Percentiles rank a stretch among this genome's conserved stretches.
Conservation (phyloP, 805 yeast genomes). For the Kodamaea hsintzibuensis region DNA sequence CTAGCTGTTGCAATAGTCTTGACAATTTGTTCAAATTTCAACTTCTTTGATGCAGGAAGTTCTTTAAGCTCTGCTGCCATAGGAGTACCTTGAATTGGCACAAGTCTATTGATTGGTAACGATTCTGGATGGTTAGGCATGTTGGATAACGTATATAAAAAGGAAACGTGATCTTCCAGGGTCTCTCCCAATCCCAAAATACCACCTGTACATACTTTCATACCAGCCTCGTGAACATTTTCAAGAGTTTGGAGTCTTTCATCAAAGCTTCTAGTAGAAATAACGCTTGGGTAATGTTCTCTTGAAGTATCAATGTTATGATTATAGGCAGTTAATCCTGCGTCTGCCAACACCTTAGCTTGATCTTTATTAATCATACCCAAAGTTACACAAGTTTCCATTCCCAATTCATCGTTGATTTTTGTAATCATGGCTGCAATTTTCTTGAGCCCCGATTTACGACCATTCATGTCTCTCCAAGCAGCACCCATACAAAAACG, state of each 20-base stretch:
- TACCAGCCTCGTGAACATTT: constrained; percentile 58
- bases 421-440: constrained; percentile 55
- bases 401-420: constrained; percentile 58
- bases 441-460: constrained; percentile 51
- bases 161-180: constrained; percentile 66
- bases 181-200: constrained; percentile 79
- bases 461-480: constrained; percentile 72
- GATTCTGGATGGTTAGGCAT: constrained; percentile 78
- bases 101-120: constrained; percentile 74
- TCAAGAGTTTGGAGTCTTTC: constrained; percentile 68
- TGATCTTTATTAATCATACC: constrained; percentile 77
- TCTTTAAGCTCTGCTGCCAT: constrained; percentile 54
- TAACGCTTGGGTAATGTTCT: constrained; percentile 21
- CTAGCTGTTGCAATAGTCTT: constrained; percentile 78
- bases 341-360: constrained; percentile 55
- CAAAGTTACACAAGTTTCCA: constrained; percentile 57
- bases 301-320: constrained; percentile 52
- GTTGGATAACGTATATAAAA: constrained; percentile 64
- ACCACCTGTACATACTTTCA: constrained; percentile 77
- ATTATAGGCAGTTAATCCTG: constrained; percentile 79
- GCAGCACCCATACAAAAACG: constrained; percentile 87
- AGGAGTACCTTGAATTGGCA: constrained; percentile 80
- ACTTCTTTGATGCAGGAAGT: constrained; percentile 40
- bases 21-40: constrained; percentile 61
- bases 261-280: constrained; percentile 65